Evolutionary conservation across 2,329 filamentous ascomycete species (phyloP).

Genomic region (Sporothrix humicola): DNA sequence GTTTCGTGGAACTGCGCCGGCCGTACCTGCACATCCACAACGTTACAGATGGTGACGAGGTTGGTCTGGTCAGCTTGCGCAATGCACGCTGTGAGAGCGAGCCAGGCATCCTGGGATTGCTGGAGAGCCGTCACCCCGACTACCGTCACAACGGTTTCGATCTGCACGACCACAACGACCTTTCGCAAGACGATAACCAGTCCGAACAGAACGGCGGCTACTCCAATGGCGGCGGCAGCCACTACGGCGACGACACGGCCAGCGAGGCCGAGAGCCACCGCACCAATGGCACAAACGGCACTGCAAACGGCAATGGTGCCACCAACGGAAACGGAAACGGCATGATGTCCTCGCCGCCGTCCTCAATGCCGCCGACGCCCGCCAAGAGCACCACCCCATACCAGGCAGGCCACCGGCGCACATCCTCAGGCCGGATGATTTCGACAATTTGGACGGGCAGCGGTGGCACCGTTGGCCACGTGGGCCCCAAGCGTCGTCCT

Average conservation of each 20-base stretch:
- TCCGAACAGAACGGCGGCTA: conserved; percentile 20
- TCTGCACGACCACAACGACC: conserved; percentile 31
- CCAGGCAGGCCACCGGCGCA: conserved; percentile 52
- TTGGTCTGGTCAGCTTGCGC: conserved; percentile 84
- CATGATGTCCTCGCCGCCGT: conserved; percentile 1
- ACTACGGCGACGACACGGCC: conserved; percentile 43
- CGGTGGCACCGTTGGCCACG: conserved; percentile 42
- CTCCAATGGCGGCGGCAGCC: conserved; percentile 40
- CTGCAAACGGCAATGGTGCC: neutral
- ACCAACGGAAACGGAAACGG: neutral
- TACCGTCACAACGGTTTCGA: conserved; percentile 37
- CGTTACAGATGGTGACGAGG: conserved; percentile 83
- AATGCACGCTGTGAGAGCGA: conserved; percentile 92
- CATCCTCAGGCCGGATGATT: conserved; percentile 57
- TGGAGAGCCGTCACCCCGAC: conserved; percentile 53
- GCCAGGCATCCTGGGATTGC: conserved; percentile 80
- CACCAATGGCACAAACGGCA: neutral
- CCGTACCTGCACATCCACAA: conserved; percentile 93
- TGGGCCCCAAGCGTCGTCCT: conserved; percentile 46
- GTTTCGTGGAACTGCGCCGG: conserved; percentile 88
- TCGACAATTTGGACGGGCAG: conserved; percentile 62
- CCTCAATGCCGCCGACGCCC: conserved; percentile 20
- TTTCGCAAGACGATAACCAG: conserved; percentile 14
- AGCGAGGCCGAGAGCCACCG: conserved; percentile 18
- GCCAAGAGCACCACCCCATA: conserved; percentile 14